Base-by-base conservation (phyloP, 768 basidiomycete genomes). In the Termitomyces sp. region DNA sequence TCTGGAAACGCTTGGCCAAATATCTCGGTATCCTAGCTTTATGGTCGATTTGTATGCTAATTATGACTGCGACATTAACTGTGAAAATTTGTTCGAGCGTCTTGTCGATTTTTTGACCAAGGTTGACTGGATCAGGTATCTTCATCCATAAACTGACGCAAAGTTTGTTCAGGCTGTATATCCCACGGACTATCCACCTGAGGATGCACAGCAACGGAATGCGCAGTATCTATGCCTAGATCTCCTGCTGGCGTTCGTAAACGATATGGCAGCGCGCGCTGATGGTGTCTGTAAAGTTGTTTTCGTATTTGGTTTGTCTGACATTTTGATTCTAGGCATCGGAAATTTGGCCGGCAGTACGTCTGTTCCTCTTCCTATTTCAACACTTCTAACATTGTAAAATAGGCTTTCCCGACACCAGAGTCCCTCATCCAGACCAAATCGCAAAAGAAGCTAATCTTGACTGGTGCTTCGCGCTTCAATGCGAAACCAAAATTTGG, bases 51-150 rank as follows among this genome's bases (percentile, higher is more conserved):
- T 97, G 14, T 99, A 93, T 74, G 80, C 85, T 54, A 99, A 98
- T 69, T 99, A 98, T 70, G 97, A 99, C 67, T 98, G 94, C 66
- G 94, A 97, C 65, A 85, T 89, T 61, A 96, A 98, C 66, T 94
- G 92, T 69, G 97, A 98, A 74, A 96, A 98, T 68, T 72, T 98
- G 55, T 96, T 95, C 63, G 95, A 98, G 67, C 79, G 91, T 16
- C 73, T 98, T 21, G 75, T 95, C 57, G 90, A 88, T 25, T 97
- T 98, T 69, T 72, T 94, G 61, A 91, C 92, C 7, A 89, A 91
- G 77, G 94, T 93, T 63, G 55, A 76, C 45, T n/a, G 19, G 19
- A 39, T 58, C 39, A 25, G 16, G 6, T 23, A 5, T 27, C 6
- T 56, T 25, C 3, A 41, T 47, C 8, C 28, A 5, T 30, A 23